Base-by-base conservation (phyloP, 768 basidiomycete genomes). In the Podaxis sp. region DNA sequence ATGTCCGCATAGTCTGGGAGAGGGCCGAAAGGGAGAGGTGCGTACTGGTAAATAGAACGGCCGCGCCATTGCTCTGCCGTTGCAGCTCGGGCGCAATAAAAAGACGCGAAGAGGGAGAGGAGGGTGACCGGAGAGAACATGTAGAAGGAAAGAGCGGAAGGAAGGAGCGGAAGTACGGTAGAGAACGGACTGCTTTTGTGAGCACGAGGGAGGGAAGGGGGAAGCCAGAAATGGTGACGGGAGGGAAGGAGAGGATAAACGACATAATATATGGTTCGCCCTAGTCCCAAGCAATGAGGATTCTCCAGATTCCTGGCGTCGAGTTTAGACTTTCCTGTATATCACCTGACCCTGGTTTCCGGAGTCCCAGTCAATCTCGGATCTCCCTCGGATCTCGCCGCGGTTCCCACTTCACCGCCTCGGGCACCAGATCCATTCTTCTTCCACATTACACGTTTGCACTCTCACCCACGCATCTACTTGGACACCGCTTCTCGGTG, bases 1-100 rank as follows among this genome's bases (percentile, higher is more conserved):
- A 27, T 25, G 50, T 21, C 18, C 14, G 48, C 21, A 54, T 14
- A 35, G 47, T 36, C 38, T 4, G 36, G 40, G 32, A 25, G 52
- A 27, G 18, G 36, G 47, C 3, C 21, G 25, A 50, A 50, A 37
- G 57, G n/a, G 50, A 37, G 16, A 35, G 6, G 11, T 46, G 46
- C 80, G 38, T 62, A 87, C 87, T 93, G 91, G 74, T 93, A 93
- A 63, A 92, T 89, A 21, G 90, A 89, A 50, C 88, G 85, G 42
- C 82, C 78, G 64, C 88, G 78, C 91, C 89, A 91, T 68, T 90
- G 78, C 55, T 88, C 87, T 36, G 88, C 82, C 51, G 86, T 85
- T 3, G 88, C 88, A 18, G 86, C 83, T 57, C 73, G 73, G 10
- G 72, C 77, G 51, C 74, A 68, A 50, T 66, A 64, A 42, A 70